Evolutionary conservation across 2,329 filamentous ascomycete genomes (phyloP).

Genomic region (Leptosphaerulina australis): DNA sequence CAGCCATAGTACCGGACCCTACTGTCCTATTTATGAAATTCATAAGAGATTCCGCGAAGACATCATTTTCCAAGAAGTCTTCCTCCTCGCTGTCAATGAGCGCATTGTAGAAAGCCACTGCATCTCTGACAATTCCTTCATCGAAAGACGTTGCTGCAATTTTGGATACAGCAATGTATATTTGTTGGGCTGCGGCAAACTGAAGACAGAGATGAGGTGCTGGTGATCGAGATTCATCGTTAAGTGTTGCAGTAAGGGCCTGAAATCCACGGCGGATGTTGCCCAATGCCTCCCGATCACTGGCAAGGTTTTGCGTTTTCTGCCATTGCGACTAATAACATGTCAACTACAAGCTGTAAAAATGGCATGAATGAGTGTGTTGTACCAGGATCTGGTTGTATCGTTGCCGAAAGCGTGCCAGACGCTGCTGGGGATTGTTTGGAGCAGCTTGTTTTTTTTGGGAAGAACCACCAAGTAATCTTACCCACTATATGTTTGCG

Average conservation of each 20-base stretch:
- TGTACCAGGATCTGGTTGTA: constrained; percentile 64
- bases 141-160: constrained; percentile 85
- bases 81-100: constrained; percentile 97
- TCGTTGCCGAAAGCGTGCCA: constrained; percentile 65
- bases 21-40: constrained; percentile 82
- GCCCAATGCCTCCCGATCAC: constrained; percentile 58
- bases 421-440: constrained; percentile 64
- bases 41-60: constrained; percentile 86
- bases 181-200: constrained; percentile 83
- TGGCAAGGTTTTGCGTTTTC: constrained; percentile 57
- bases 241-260: constrained; percentile 70
- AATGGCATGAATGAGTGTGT: background rate
- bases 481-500: constrained; percentile 58
- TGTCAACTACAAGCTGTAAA: constrained; percentile 18
- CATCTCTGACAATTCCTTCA: constrained; percentile 82
- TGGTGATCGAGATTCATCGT: constrained; percentile 86
- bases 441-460: constrained; percentile 57
- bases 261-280: constrained; percentile 61
- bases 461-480: constrained; percentile 64
- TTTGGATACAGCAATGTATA: constrained; percentile 88
- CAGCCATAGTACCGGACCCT: constrained; percentile 72
- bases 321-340: constrained; percentile 64
- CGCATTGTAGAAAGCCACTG: constrained; percentile 84
- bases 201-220: constrained; percentile 89
- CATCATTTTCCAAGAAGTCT: constrained; percentile 84